Evolutionary conservation across 139 green algal genomes (phyloP).

Genomic region (Tetradesmus obliquus): DNA sequence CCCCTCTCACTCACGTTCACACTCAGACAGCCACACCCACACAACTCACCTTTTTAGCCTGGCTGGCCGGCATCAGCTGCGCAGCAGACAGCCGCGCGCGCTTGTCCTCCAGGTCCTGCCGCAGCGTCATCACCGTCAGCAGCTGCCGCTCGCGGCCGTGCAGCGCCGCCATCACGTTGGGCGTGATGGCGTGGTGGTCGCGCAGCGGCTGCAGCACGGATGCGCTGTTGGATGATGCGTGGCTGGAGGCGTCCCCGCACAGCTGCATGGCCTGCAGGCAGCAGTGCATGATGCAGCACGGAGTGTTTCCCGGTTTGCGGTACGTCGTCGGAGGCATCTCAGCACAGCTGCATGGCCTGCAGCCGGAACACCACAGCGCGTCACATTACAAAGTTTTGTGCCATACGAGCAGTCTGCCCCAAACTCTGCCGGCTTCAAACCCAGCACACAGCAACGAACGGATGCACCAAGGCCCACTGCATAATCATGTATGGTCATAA

Average conservation of each 20-base stretch:
- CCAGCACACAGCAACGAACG: background rate
- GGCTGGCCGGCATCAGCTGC: conserved; percentile 35
- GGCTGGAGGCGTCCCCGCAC: background rate
- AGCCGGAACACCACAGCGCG: background rate
- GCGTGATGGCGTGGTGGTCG: conserved; percentile 21
- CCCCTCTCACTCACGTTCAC: too few relatives aligned
- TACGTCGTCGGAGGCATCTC: too few relatives aligned
- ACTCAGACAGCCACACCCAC: background rate
- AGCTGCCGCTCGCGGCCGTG: conserved; percentile 20
- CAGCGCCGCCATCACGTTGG: conserved; percentile 33
- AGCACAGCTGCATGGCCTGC: background rate
- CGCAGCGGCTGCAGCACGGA: conserved; percentile 35
- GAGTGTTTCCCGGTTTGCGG: too few relatives aligned
- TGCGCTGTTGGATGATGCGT: background rate
- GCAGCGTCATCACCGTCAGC: conserved; percentile 40
- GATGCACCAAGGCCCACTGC: background rate
- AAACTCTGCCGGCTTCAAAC: background rate
- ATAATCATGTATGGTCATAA: background rate
- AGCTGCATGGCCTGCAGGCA: conserved; percentile 4
- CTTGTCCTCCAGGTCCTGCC: conserved; percentile 34
- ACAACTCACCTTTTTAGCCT: conserved; percentile 23
- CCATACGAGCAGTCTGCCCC: background rate
- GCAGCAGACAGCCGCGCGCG: conserved; percentile 16
- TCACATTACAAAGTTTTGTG: background rate
- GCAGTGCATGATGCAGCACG: background rate